A percentile compares a stretch with the other conserved stretches of the same genome.
Conservation (phyloP, 1,139 yeast species). For the Magnusiomyces ingens region DNA sequence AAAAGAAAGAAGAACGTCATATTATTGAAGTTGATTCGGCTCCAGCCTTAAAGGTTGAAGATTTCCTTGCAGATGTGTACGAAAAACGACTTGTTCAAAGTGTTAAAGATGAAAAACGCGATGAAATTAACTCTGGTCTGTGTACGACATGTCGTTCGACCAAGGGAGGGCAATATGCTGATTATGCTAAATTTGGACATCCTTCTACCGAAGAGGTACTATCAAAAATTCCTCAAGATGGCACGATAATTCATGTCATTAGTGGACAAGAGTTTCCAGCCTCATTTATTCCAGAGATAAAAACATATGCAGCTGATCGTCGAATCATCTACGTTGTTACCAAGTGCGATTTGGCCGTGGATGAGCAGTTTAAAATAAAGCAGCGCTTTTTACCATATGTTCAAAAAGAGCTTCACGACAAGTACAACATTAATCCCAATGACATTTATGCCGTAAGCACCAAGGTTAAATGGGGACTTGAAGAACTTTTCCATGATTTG, state of each 20-base stretch:
- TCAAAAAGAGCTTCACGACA: slow-evolving; percentile 35
- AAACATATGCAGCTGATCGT: slow-evolving; percentile 34
- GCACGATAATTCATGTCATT: slow-evolving; percentile 52
- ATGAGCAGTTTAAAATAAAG: slow-evolving; percentile 31
- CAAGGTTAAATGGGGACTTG: slow-evolving; percentile 53
- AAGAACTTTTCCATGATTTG: slow-evolving; percentile 32
- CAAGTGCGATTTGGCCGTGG: slow-evolving; percentile 50
- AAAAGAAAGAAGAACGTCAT: background rate
- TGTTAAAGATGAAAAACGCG: slow-evolving; percentile 12
- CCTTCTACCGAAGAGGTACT: slow-evolving; percentile 28
- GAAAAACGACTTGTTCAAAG: slow-evolving; percentile 20
- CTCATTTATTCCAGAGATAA: slow-evolving; percentile 40
- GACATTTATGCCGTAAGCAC: slow-evolving; percentile 41
- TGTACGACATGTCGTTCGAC: slow-evolving; percentile 17
- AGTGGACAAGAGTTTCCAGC: slow-evolving; percentile 69
- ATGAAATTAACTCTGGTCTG: slow-evolving; percentile 13
- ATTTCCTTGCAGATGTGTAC: slow-evolving; percentile 14
- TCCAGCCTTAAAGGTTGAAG: background rate
- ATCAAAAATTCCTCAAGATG: slow-evolving; percentile 41
- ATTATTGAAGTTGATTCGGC: background rate
- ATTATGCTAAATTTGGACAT: background rate
- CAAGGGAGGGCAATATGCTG: slow-evolving; percentile 11
- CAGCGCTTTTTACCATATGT: slow-evolving; percentile 43
- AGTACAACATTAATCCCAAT: slow-evolving; percentile 28
- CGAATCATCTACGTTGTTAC: slow-evolving; percentile 49